Evolutionary conservation across 2,329 filamentous ascomycete genomes (phyloP), one percentile per base, ranked within the genome.

Genomic region (Aspergillus cejpii): DNA sequence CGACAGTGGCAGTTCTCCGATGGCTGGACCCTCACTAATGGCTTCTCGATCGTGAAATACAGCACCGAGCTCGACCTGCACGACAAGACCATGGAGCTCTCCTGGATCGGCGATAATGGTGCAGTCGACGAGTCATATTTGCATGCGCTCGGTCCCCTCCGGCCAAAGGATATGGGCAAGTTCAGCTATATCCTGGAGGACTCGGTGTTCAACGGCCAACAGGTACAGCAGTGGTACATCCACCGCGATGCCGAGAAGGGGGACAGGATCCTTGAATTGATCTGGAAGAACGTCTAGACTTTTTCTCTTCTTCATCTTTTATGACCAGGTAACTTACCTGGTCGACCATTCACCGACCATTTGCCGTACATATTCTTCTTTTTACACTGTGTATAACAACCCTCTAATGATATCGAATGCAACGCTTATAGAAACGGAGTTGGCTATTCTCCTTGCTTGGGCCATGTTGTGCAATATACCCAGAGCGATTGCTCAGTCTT

Each of bases 161-260:
- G 68, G 17, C 57, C 53, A 11, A 68, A 63, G 48, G 62, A 70
- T 10, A 61, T 64, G 1, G 58, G 70, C 41, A 81, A 81, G 66
- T 70, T 74, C 61, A 77, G 72, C 42, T 80, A 75, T 47, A 57
- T 59, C 8, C 60, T 82, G 4, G 60, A 66, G 12, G 73, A 76
- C 28, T 70, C 71, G 1, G 65, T 71, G 29, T 51, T 68, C 7
- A 65, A 71, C 24, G 62, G 59, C 2, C 69, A 70, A 20, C 64
- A 64, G 36, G 65, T 81, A 6, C 70, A 72, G n/a, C 79, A 82
- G 57, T 66, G 77, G 38, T 81, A 80, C 47, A 65, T 81, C 6
- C 68, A 71, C 50, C 66, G 68, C 23, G 69, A 72, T 15, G 53
- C 68, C 26, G 60, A 65, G 33, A 49, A 62, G 7, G 58, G 60